These are phyloP conservation scores for Bruguiera sexangula DNA, from an alignment of 345 rosid genomes.

Conservation along the genomic window DNA sequence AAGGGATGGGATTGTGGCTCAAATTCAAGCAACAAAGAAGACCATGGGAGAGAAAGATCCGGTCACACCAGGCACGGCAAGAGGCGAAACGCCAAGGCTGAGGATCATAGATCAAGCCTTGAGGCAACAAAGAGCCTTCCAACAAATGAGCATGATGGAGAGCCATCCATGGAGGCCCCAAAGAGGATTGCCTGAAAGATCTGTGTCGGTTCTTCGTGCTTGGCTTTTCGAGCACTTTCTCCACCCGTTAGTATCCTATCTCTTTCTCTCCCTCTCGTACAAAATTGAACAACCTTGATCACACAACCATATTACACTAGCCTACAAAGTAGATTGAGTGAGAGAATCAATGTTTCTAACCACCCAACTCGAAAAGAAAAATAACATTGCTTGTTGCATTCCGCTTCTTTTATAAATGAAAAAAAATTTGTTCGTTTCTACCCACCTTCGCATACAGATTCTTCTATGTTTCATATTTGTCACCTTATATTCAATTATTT, in stretches of 20 bases:
- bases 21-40: constrained; percentile 74
- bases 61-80: constrained; percentile 56
- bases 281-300: not conserved
- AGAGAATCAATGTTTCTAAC: constrained; percentile 39
- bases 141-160: constrained; percentile 92
- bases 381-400: constrained; percentile 11
- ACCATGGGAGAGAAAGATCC: constrained; percentile 94
- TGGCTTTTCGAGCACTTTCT: constrained; percentile 99
- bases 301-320: constrained; percentile 20
- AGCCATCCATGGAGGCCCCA: constrained; percentile 98
- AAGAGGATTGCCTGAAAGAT: constrained; percentile 92
- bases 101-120: constrained; percentile 74
- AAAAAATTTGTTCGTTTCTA: constrained; percentile 48
- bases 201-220: constrained; percentile 91
- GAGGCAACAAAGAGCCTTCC: constrained; percentile 83
- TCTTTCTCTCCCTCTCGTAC: constrained; percentile 2
- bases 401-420: constrained; percentile 9
- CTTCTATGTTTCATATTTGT: constrained; percentile 36
- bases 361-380: constrained; percentile 29
- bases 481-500: constrained; percentile 46
- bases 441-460: constrained; percentile 30
- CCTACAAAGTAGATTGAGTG: constrained; percentile 40
- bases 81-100: constrained; percentile 89
- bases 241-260: constrained; percentile 65
- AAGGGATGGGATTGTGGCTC: constrained; percentile 77